phyloP scores from a whole-genome alignment of 208 protist species.

The Leishmania tarentolae region DNA sequence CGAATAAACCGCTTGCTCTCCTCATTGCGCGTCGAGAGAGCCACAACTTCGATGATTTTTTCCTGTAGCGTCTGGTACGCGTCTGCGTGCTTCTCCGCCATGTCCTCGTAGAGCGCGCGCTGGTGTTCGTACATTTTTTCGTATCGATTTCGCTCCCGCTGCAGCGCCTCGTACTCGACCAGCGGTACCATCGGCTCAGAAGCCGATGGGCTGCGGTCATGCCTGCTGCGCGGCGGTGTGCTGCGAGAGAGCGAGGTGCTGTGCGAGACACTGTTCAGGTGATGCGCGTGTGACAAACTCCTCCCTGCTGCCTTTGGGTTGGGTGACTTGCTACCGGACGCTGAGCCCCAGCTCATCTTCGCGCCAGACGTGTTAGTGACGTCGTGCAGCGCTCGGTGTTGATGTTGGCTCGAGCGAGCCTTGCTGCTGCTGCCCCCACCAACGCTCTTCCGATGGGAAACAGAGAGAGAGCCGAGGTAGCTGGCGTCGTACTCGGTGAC shows the following conservation, averaged over 20 bases:
- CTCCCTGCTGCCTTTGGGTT: conserved; percentile 44
- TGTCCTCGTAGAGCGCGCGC: conserved; percentile 80
- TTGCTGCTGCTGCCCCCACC: conserved; percentile 11
- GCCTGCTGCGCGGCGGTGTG: conserved; percentile 16
- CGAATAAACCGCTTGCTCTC: conserved; percentile 91
- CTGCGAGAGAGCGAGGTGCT: conserved; percentile 29
- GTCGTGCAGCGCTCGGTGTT: conserved; percentile 38
- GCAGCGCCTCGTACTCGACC: conserved; percentile 55
- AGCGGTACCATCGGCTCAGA: conserved; percentile 56
- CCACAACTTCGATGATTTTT: conserved; percentile 88
- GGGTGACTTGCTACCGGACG: conserved; percentile 39
- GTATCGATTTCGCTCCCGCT: conserved; percentile 77
- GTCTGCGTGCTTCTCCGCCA: conserved; percentile 71
- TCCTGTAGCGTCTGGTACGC: conserved; percentile 79
- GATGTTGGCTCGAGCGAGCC: conserved; percentile 8
- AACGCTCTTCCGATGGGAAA: conserved; percentile 6
- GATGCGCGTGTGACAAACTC: conserved; percentile 20
- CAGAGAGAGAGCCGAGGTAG: conserved; percentile 40
- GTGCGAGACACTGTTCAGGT: conserved; percentile 21
- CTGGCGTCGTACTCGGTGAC: conserved; percentile 71
- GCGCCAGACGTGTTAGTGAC: conserved; percentile 36
- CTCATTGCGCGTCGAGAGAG: conserved; percentile 86
- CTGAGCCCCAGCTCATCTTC: conserved; percentile 32
- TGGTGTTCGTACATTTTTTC: conserved; percentile 92
- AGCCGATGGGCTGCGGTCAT: conserved; percentile 19